Base-by-base conservation (phyloP, 495 filamentous ascomycete species). In the Aspergillus cavernicola region DNA sequence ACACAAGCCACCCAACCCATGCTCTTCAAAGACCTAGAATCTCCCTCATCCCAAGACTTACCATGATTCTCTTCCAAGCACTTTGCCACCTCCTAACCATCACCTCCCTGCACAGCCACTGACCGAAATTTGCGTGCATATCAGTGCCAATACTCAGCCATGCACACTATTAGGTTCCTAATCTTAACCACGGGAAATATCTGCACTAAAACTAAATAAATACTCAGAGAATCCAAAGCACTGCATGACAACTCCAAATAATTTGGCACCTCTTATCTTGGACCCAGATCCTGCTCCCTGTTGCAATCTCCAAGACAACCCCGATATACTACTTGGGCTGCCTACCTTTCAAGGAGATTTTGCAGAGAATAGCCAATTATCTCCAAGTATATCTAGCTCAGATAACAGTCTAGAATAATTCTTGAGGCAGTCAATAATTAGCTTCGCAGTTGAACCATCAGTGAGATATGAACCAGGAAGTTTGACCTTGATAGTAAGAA, bases 51-150 rank as follows among this genome's bases (percentile, higher is more conserved):
- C 49, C 39, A 41, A 31, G 37, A n/a, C n/a, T n/a, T n/a, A n/a
- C n/a, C n/a, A n/a, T n/a, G n/a, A n/a, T n/a, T n/a, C n/a, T n/a
- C n/a, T n/a, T n/a, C n/a, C n/a, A n/a, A n/a, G n/a, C n/a, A n/a
- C 48, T 29, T 53, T 60, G 47, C 44, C 53, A 53, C 26, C 23
- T 42, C 43, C 49, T 31, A 56, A 60, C 29, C 48, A 53, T 56
- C 48, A 53, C 13, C 53, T 60, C 36, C 58, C 53, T 15, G 58
- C 58, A n/a, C 54, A 45, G 50, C 53, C 58, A 35, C 54, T 44
- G 16, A 50, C 54, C 44, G 39, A 61, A 45, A 50, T 61, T 50
- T 61, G 54, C 28, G 39, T 60, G 31, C 53, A 36, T 54, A 36
- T 35, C 5, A 59, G 33, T 59, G 51, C 51, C 5, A 33, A 35